Evolutionary conservation across 768 basidiomycete genomes (phyloP).

Genomic region (Boletus patriciae): DNA sequence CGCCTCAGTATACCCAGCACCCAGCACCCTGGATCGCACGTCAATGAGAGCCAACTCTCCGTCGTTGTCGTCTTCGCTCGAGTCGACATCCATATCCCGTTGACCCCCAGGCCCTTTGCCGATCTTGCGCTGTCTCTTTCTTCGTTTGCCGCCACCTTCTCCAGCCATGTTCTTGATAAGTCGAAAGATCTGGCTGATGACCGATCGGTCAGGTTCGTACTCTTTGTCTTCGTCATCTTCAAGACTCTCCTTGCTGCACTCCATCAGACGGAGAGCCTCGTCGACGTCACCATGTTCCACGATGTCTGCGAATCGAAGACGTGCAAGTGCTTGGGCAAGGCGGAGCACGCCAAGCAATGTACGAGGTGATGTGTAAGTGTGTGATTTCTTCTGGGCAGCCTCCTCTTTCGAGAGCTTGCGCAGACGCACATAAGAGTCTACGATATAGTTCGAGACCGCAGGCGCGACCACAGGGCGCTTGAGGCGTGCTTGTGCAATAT

Average conservation of each 20-base stretch:
- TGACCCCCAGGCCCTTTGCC: conserved; percentile 72
- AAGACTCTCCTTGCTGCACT: conserved; percentile 90
- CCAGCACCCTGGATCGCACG: conserved; percentile 80
- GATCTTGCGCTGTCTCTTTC: conserved; percentile 50
- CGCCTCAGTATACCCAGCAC: conserved; percentile 86
- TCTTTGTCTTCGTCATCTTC: conserved; percentile 75
- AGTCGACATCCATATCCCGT: conserved; percentile 68
- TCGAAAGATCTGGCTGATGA: conserved; percentile 82
- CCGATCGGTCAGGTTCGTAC: conserved; percentile 71
- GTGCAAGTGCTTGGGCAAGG: conserved; percentile 91
- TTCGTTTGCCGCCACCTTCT: conserved; percentile 39
- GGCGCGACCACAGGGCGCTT: conserved; percentile 89
- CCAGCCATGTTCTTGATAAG: conserved; percentile 86
- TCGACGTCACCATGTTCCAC: conserved; percentile 91
- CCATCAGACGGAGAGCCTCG: conserved; percentile 96
- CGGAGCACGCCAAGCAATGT: conserved; percentile 94
- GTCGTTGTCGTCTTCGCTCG: conserved; percentile 65
- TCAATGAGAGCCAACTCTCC: conserved; percentile 83
- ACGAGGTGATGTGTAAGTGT: conserved; percentile 94
- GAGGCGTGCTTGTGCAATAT: conserved; percentile 88
- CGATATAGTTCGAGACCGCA: conserved; percentile 87
- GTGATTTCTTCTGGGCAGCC: conserved; percentile 81
- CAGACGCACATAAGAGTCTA: conserved; percentile 92
- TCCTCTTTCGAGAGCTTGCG: conserved; percentile 93
- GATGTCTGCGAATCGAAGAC: conserved; percentile 77